Evolutionary conservation across 495 filamentous ascomycete genomes (phyloP).

Genomic region (Lasiosphaeris hirsuta): DNA sequence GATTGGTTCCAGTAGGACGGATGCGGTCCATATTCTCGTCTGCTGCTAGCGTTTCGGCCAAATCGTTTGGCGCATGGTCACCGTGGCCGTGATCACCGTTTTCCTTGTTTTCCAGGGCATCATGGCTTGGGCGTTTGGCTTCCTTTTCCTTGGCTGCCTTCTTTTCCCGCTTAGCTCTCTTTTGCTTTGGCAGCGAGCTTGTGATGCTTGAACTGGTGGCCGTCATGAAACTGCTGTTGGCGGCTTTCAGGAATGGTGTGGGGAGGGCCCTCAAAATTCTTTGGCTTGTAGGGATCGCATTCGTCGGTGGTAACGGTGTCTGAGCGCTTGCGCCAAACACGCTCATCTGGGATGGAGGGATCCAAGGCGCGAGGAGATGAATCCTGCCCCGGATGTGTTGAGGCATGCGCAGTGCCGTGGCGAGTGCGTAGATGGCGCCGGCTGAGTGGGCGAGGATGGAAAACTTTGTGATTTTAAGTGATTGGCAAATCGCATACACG

Average conservation of each 20-base stretch:
- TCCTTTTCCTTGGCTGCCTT: conserved; percentile 23
- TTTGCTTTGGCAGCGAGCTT: conserved; percentile 64
- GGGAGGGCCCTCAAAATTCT: conserved; percentile 87
- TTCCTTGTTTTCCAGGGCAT: conserved; percentile 41
- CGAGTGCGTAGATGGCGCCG: conserved; percentile 94
- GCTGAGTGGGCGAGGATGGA: conserved; percentile 97
- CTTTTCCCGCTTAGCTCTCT: conserved; percentile 57
- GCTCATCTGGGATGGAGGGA: conserved; percentile 94
- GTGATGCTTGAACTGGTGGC: conserved; percentile 88
- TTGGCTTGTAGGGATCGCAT: conserved; percentile 86
- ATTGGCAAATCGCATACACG: conserved; percentile 89
- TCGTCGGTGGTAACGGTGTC: conserved; percentile 64
- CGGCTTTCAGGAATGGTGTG: conserved; percentile 86
- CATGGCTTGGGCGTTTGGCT: conserved; percentile 15
- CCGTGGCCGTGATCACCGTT: conserved; percentile 26
- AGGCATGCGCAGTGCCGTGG: conserved; percentile 91
- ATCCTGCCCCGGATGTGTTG: conserved; percentile 94
- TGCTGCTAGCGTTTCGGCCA: conserved; percentile 23
- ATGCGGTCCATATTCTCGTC: conserved; percentile 39
- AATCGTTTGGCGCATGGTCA: conserved; percentile 11
- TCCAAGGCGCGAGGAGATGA: conserved; percentile 95
- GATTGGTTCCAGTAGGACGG: conserved; percentile 28
- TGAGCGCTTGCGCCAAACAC: conserved; percentile 68
- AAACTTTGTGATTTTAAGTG: conserved; percentile 91
- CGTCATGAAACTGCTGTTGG: conserved; percentile 91